Percentiles rank a stretch among this genome's conserved stretches.
phyloP scores from a whole-genome alignment of 257 asterid genomes.

The Solanum neorickii region DNA sequence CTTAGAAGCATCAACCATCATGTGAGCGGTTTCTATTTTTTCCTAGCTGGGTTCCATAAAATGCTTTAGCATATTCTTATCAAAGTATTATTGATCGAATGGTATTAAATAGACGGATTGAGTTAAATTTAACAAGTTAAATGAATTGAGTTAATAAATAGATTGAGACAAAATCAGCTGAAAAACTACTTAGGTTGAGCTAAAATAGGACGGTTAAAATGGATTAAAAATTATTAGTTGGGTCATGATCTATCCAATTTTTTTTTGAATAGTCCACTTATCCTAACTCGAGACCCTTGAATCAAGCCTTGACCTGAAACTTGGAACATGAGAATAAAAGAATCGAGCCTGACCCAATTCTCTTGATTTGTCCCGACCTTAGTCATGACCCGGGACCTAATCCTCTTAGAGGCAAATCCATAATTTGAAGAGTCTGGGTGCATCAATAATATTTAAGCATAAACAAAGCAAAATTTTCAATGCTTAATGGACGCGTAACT shows the following conservation, averaged over 20 bases:
- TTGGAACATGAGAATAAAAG: neutral
- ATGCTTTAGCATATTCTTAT: neutral
- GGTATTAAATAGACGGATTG: no score
- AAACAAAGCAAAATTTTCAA: no score
- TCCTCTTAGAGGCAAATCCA: fast-evolving
- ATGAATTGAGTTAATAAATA: neutral
- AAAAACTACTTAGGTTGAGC: neutral
- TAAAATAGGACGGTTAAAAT: neutral
- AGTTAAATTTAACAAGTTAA: neutral
- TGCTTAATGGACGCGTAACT: no score
- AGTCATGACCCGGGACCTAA: neutral
- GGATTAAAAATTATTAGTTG: neutral
- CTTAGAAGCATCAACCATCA: neutral
- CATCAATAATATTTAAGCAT: no score
- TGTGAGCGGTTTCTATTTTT: neutral
- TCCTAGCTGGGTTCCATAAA: neutral
- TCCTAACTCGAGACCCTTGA: neutral
- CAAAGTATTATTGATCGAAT: neutral
- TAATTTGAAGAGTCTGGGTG: no score
- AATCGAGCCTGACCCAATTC: neutral
- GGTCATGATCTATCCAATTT: neutral
- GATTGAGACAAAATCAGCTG: no score
- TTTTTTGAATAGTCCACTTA: neutral
- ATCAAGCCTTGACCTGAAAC: neutral
- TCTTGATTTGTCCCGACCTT: neutral